phyloP scores from a whole-genome alignment of 2,329 filamentous ascomycete genomes.

The Ophiostoma sp. region DNA sequence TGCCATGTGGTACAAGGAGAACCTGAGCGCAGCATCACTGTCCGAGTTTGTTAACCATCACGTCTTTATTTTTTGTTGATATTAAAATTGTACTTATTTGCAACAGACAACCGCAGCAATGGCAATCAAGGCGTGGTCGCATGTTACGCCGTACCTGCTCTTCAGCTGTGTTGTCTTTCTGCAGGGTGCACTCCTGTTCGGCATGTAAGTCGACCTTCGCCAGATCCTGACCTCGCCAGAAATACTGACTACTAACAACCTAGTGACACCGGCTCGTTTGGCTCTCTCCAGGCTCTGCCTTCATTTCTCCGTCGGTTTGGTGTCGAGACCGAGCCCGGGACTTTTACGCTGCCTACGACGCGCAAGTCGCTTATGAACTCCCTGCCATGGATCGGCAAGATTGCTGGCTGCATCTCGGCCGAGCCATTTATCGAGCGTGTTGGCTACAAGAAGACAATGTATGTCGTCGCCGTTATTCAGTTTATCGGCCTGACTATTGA shows the following conservation, averaged over 20 bases:
- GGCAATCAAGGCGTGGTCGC: background rate
- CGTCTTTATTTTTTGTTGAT: too few relatives aligned
- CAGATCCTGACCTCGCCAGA: background rate
- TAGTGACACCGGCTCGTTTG: background rate
- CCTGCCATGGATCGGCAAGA: slow-evolving; percentile 27
- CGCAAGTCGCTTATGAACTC: slow-evolving; percentile 25
- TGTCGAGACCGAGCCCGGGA: background rate
- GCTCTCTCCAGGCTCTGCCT: background rate
- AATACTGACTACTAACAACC: background rate
- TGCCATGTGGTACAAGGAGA: background rate
- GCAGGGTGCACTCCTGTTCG: background rate
- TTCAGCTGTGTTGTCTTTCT: background rate
- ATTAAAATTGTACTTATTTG: too few relatives aligned
- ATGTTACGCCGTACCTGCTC: background rate
- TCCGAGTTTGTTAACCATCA: background rate
- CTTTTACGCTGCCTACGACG: background rate
- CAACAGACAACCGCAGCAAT: background rate
- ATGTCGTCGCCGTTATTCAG: background rate
- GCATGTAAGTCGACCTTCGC: background rate
- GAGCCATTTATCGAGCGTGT: slow-evolving; percentile 25
- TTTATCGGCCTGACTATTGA: background rate
- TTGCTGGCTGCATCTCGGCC: slow-evolving; percentile 22
- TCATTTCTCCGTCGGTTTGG: background rate
- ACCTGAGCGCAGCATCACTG: background rate
- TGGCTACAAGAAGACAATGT: slow-evolving; percentile 26